These are phyloP conservation scores for Kluyveromyces starmeri DNA, from an alignment of 805 yeast genomes.

Conservation along the genomic window DNA sequence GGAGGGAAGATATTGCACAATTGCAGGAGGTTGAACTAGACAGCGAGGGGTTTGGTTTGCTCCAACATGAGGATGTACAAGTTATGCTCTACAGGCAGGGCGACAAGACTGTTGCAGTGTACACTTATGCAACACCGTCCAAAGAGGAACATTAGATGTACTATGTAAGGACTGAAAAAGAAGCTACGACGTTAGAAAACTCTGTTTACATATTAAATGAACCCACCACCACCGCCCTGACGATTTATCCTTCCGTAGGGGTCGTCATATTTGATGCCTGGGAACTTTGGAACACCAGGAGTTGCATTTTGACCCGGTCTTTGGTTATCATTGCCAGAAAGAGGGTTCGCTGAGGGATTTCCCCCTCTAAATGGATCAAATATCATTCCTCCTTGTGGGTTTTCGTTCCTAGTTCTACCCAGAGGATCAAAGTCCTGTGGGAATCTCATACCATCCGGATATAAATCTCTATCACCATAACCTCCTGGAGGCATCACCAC, in stretches of 20 bases:
- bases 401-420: slow-evolving; percentile 6
- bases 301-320: not conserved
- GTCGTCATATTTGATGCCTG: slow-evolving; percentile 29
- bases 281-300: slow-evolving; percentile 15
- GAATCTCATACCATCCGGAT: slow-evolving; percentile 26
- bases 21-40: slow-evolving; percentile 19
- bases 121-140: slow-evolving; percentile 7
- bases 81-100: slow-evolving; percentile 22
- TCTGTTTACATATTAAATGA: slow-evolving; percentile 7
- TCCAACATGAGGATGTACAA: slow-evolving; percentile 14
- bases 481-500: slow-evolving; percentile 9
- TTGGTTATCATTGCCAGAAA: slow-evolving; percentile 6
- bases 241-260: slow-evolving; percentile 21
- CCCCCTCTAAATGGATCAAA: slow-evolving; percentile 23
- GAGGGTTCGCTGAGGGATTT: slow-evolving; percentile 7
- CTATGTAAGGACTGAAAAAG: too few relatives aligned
- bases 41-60: slow-evolving; percentile 20
- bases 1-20: slow-evolving; percentile 19
- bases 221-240: slow-evolving; percentile 10
- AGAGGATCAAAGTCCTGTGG: slow-evolving; percentile 18
- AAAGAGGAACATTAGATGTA: not conserved
- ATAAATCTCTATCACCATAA: slow-evolving; percentile 28
- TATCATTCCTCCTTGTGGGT: slow-evolving; percentile 25
- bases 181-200: too few relatives aligned
- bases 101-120: slow-evolving; percentile 22